phyloP scores from a whole-genome alignment of 768 basidiomycete species.

The Kwoniella europaea region DNA sequence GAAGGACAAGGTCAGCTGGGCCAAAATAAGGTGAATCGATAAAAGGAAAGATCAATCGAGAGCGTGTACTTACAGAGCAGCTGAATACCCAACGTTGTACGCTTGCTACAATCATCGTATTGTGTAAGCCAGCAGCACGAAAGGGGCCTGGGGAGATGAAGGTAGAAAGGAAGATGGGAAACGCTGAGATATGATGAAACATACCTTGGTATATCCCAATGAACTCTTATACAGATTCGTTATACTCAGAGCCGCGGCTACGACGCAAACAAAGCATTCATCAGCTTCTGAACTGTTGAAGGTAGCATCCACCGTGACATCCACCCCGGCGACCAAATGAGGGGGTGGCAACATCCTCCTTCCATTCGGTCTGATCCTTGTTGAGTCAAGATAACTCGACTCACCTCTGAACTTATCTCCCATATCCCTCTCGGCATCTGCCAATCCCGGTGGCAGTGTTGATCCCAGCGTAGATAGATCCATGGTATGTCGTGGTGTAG shows the following conservation, averaged over 20 bases:
- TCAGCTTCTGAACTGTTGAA: not conserved
- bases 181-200: constrained; percentile 1
- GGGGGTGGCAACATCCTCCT: not conserved
- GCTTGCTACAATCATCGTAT: constrained; percentile 35
- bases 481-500: constrained; percentile 25
- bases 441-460: constrained; percentile 48
- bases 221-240: constrained; percentile 52
- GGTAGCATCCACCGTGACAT: not conserved
- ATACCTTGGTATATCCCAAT: constrained; percentile 48
- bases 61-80: constrained; percentile 37
- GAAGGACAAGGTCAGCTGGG: constrained; percentile 7
- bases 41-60: not conserved
- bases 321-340: not conserved
- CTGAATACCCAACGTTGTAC: constrained; percentile 49
- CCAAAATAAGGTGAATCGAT: not conserved
- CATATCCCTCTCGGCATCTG: constrained; percentile 54
- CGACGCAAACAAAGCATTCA: not conserved
- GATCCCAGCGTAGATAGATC: constrained; percentile 45
- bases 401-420: constrained; percentile 55
- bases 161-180: not conserved
- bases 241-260: constrained; percentile 51
- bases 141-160: not conserved
- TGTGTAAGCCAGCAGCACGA: not conserved
- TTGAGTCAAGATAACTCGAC: constrained; percentile 9
- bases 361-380: not conserved